Evolutionary conservation across 2,329 filamentous ascomycete species (phyloP).

Genomic region (Penicillium janthinellum): DNA sequence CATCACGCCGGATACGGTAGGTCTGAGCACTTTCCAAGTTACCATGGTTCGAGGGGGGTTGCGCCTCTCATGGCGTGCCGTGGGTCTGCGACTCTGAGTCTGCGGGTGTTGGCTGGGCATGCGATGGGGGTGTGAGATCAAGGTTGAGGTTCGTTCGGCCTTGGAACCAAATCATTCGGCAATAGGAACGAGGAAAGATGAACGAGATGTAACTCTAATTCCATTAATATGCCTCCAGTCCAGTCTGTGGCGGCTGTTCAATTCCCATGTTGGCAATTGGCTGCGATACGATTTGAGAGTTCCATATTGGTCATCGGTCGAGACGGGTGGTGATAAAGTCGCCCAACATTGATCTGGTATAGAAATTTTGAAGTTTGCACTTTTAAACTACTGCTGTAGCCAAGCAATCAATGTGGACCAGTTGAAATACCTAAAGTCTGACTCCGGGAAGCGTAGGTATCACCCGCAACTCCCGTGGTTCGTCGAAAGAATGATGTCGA

Average conservation of each 20-base stretch:
- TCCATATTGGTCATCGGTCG: background rate
- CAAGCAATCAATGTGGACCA: background rate
- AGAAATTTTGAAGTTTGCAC: background rate
- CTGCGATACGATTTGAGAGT: background rate
- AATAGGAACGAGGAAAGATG: background rate
- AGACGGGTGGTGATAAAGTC: background rate
- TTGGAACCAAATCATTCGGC: background rate
- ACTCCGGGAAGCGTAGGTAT: background rate
- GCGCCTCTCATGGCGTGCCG: conserved; percentile 16
- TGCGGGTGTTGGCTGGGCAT: background rate
- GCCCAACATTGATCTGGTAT: background rate
- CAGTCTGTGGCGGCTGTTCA: background rate
- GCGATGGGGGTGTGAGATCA: background rate
- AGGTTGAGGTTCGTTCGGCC: background rate
- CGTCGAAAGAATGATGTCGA: background rate
- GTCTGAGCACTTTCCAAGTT: conserved; percentile 4
- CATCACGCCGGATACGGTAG: conserved; percentile 10
- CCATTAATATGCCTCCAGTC: no score
- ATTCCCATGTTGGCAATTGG: background rate
- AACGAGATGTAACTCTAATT: background rate
- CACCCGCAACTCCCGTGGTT: background rate
- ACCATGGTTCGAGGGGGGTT: conserved; percentile 12
- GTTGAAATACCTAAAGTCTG: no score
- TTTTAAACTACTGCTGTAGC: background rate
- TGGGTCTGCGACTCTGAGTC: conserved; percentile 21